Percentiles rank a stretch among this genome's conserved stretches.
These are phyloP conservation scores for Verticillium nonalfalfae DNA, from an alignment of 2,329 filamentous ascomycete genomes.

Conservation along the genomic window DNA sequence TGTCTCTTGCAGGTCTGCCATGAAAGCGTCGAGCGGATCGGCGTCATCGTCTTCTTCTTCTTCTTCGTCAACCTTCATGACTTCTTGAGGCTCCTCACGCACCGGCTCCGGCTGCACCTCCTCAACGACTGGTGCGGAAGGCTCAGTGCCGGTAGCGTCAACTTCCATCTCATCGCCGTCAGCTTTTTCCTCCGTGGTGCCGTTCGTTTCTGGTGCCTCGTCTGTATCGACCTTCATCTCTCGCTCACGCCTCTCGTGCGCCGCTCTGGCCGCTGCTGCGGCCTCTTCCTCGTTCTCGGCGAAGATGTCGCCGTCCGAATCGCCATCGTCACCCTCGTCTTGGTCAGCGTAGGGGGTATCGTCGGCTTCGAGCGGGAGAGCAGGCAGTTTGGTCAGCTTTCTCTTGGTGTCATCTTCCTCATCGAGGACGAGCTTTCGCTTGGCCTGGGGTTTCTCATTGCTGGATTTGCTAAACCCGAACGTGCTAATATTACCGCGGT, in stretches of 20 bases:
- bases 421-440: conserved; percentile 75
- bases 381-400: conserved; percentile 86
- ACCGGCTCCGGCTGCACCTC: conserved; percentile 12
- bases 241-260: conserved; percentile 78
- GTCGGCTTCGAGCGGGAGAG: conserved; percentile 61
- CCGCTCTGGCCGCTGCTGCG: conserved; percentile 76
- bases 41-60: conserved; percentile 57
- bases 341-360: conserved; percentile 55
- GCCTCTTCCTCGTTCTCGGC: conserved; percentile 82
- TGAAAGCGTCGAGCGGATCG: conserved; percentile 95
- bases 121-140: conserved; percentile 16
- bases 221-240: conserved; percentile 45
- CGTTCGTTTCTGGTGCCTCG: conserved; percentile 41
- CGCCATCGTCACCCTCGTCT: conserved; percentile 62
- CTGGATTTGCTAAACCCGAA: conserved; percentile 79
- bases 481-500: conserved; percentile 67
- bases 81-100: conserved; percentile 19
- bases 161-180: conserved; percentile 20
- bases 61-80: conserved; percentile 52
- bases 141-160: conserved; percentile 10
- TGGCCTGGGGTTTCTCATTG: conserved; percentile 58
- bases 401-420: conserved; percentile 83
- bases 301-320: conserved; percentile 70
- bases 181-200: conserved; percentile 18
- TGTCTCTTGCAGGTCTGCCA: conserved; percentile 59